Base-by-base conservation (phyloP, 2,329 filamentous ascomycete genomes). In the Hyphodiscus sp. region DNA sequence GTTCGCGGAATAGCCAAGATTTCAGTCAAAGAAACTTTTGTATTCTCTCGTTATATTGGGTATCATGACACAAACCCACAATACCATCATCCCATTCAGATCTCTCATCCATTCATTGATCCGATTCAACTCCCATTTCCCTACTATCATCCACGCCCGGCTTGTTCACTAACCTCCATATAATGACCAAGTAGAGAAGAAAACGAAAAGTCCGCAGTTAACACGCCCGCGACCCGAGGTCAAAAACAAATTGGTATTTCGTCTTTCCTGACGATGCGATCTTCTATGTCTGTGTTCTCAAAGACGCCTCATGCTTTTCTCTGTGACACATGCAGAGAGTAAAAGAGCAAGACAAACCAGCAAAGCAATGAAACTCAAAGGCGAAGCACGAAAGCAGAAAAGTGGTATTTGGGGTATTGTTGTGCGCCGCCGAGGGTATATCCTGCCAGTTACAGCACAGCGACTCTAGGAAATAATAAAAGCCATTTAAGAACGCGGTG, bases 401-500 rank as follows among this genome's bases (percentile, higher is more conserved):
- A 62, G 53, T 63, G 62, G 62, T 63, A 64, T 64, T 64, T 62
- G 61, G 63, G 61, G 23, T 55, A 49, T 56, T 66, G 64, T 65
- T 65, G 61, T 59, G 66, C 66, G 65, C 65, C 64, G 67, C 23
- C 23, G 62, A 65, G 65, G 68, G 67, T 68, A 67, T 67, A 66
- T 65, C 64, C 63, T 66, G 64, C 61, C 63, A 60, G 56, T 54
- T 59, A 62, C 52, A 56, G 60, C 54, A 60, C 54, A 60, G 59
- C 62, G 59, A 64, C 59, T 63, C 55, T 61, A 65, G 63, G 61
- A 68, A 66, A 66, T 55, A 58, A 58, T 51, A 50, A 60, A 63
- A 65, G 55, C 55, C 55, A 58, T 60, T 63, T 65, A 67, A 62
- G 62, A 92, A 87, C 89, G 89, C 79, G 87, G 90, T 82, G 88